Conservation (phyloP, 257 asterid species). For the Nyctanthes arbortristis region DNA sequence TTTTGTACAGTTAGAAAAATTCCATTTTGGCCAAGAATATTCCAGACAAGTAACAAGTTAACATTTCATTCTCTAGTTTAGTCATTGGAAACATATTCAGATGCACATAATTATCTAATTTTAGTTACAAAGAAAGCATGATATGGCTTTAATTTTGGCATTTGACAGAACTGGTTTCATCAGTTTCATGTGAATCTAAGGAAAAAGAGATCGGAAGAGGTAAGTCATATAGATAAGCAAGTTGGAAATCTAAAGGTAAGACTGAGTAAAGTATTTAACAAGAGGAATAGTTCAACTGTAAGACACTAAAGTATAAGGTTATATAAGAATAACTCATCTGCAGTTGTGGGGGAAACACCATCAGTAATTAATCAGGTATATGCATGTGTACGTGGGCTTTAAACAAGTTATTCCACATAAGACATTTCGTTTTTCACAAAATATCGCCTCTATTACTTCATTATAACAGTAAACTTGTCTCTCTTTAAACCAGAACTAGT, state of each 20-base stretch:
- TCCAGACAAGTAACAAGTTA: neutral
- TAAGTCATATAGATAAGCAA: neutral
- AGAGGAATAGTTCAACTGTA: neutral
- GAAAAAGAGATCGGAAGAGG: neutral
- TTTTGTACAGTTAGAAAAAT: neutral
- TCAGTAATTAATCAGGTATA: neutral
- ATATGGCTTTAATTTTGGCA: neutral
- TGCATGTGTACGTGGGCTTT: neutral
- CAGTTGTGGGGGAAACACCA: neutral
- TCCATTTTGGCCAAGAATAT: neutral
- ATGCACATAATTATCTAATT: too few species aligned
- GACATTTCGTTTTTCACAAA: neutral
- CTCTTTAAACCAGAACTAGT: slow-evolving; percentile 1
- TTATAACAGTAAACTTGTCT: neutral
- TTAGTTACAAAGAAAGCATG: neutral
- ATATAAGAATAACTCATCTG: neutral
- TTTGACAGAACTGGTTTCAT: neutral
- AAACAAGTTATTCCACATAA: neutral
- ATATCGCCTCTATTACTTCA: neutral
- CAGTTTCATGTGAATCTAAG: neutral
- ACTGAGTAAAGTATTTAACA: neutral
- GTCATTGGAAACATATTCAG: neutral
- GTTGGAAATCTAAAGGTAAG: neutral
- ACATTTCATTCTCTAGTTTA: neutral
- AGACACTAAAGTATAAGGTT: neutral